Evolutionary conservation across 2,329 filamentous ascomycete species (phyloP), one percentile per base, ranked within the genome.

Genomic region (Sphaerulina musiva): DNA sequence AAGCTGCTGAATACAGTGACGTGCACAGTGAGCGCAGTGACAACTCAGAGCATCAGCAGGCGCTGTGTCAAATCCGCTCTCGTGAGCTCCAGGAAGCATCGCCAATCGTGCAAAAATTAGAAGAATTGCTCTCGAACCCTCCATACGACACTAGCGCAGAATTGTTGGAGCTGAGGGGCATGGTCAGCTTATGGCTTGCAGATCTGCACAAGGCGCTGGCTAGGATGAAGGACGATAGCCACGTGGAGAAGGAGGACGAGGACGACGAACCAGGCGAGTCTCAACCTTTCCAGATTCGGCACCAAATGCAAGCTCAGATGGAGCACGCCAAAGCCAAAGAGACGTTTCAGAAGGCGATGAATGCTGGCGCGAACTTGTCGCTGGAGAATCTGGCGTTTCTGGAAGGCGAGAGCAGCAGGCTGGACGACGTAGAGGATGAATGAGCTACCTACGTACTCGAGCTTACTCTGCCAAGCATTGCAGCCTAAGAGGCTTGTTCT

Each of bases 141-240:
- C 89, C 89, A 0, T 95, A 84, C 65, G 82, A 83, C 31, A 82
- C 83, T 53, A 84, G 83, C 61, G 70, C 75, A 4, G 80, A 84
- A 56, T 73, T 95, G 56, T 73, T 91, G 44, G 76, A 85, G 46
- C 73, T 95, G 23, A 78, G 88, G 48, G 89, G 80, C 7, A 88
- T 89, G 79, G 72, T 90, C 5, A 81, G 82, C 0, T 73, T 93
- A 12, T 95, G 88, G 77, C 75, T 89, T 12, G 85, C 79, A 6
- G 88, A 95, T 68, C 71, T 95, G 38, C 59, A 66, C 46, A 48
- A 45, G n/a, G 49, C 47, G 31, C 39, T 58, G 39, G 48, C 55
- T 2, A 39, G 48, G 10, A 17, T 38, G 8, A 49, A 53, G 14
- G 45, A 34, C 12, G 47, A 53, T 14, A 42, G 40, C 12, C 6